Base-by-base conservation (phyloP, 2,329 filamentous ascomycete genomes). In the Xylariaceae sp. region DNA sequence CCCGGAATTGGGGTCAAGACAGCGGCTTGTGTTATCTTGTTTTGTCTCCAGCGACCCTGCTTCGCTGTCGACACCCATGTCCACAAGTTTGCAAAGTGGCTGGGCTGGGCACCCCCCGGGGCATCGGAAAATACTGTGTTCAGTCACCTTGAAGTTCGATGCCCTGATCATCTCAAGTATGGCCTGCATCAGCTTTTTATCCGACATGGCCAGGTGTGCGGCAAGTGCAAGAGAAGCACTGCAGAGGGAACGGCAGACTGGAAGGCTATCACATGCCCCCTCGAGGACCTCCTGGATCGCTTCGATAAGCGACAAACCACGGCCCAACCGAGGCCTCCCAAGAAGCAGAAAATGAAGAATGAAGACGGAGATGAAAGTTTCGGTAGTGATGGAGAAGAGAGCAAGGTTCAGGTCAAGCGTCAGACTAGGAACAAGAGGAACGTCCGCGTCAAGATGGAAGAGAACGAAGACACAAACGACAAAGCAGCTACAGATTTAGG, bases 1-100 rank as follows among this genome's bases (percentile, higher is more conserved):
- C 71, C 69, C 4, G 75, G 76, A 1, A 71, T 81, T 34, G 76
- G 76, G 1, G 68, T 78, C 42, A 81, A 80, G 60, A 79, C 75
- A 4, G 68, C 76, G 3, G 70, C 74, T 13, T 80, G 76, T 39
- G 73, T 78, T 12, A 60, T 74, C n/a, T 64, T 79, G 9, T 79
- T 79, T 54, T 77, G 72, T 52, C 62, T 79, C 37, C 68, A 68
- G 44, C 60, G 66, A 19, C 71, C 73, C 3, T 72, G 72, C 52
- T 79, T 79, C 50, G 75, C 76, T 1, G 75, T 79, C 2, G 76
- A 79, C 50, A 79, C 76, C 0, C 76, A 80, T 48, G 74, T 79
- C 29, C 67, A 68, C 50, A 68, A 74, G 17, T 64, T 77, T 43
- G 69, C 70, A 33, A 69, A 64, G 35, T 75, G 74, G 67, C 62